These are phyloP conservation scores for Schizothecium vesticola DNA, from an alignment of 495 filamentous ascomycete species.

Conservation along the genomic window DNA sequence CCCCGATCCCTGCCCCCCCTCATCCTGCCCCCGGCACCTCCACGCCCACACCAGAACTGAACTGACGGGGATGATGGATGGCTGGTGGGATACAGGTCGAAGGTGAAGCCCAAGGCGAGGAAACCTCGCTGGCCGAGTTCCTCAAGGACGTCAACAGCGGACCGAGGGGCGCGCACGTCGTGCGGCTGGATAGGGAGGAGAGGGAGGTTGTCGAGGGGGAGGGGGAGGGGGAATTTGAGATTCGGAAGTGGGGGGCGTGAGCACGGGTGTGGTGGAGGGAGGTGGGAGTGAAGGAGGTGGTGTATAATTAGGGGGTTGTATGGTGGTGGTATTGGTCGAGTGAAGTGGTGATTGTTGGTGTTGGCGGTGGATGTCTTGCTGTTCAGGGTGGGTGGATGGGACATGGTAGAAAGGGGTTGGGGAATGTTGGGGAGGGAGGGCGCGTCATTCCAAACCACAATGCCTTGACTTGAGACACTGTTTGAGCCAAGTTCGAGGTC, in stretches of 20 bases:
- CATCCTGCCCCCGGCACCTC: not conserved
- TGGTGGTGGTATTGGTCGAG: too few species aligned
- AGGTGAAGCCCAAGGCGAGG: conserved; percentile 79
- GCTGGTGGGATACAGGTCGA: conserved; percentile 57
- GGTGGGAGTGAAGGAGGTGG: not conserved
- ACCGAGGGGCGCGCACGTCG: conserved; percentile 60
- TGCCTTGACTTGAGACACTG: too few species aligned
- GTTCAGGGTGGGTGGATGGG: too few species aligned
- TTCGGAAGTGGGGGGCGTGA: conserved; percentile 32
- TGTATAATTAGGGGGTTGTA: too few species aligned
- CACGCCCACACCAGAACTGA: not conserved
- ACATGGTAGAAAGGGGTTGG: too few species aligned
- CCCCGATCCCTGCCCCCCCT: not conserved
- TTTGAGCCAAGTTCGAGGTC: too few species aligned
- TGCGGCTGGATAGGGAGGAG: conserved; percentile 63
- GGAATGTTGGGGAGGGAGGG: too few species aligned
- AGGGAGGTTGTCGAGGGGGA: conserved; percentile 60
- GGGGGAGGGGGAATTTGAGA: conserved; percentile 50
- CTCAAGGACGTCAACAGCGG: conserved; percentile 73
- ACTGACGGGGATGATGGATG: too few species aligned
- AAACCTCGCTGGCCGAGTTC: conserved; percentile 58
- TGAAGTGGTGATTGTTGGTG: too few species aligned
- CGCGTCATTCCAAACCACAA: too few species aligned
- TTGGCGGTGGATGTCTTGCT: too few species aligned
- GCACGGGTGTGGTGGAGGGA: too few species aligned